Conservation (phyloP, 768 basidiomycete species). For the Mycena epipterygia region DNA sequence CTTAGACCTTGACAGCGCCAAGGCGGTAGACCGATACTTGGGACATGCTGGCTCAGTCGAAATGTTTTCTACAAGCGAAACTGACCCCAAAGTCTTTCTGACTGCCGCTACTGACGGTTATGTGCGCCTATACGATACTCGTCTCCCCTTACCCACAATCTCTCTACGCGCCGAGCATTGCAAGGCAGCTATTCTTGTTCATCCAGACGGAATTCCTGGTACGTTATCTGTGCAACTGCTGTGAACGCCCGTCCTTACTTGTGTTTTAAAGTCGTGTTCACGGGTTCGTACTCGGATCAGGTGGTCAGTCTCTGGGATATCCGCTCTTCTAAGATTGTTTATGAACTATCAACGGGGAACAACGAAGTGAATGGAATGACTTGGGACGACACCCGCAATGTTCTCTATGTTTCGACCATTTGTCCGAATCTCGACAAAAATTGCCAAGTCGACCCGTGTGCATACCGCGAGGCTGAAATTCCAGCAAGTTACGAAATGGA, state of each 20-base stretch:
- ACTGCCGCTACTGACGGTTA: slow-evolving; percentile 54
- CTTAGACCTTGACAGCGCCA: slow-evolving; percentile 52
- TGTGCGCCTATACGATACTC: slow-evolving; percentile 54
- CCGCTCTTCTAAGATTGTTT: slow-evolving; percentile 49
- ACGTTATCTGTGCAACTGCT: not conserved
- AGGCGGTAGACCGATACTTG: slow-evolving; percentile 47
- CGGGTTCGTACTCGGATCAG: slow-evolving; percentile 45
- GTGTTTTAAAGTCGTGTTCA: slow-evolving; percentile 39
- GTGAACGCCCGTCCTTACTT: not conserved
- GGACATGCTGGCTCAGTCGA: slow-evolving; percentile 53
- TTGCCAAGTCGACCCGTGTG: slow-evolving; percentile 32
- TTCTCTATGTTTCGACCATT: slow-evolving; percentile 52
- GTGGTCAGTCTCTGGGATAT: slow-evolving; percentile 60
- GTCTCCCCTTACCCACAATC: slow-evolving; percentile 52
- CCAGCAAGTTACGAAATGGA: slow-evolving; percentile 8
- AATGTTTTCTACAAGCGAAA: slow-evolving; percentile 50
- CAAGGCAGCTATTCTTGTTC: slow-evolving; percentile 44
- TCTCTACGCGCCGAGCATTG: slow-evolving; percentile 44
- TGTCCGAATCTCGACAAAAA: slow-evolving; percentile 45
- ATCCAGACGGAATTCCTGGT: slow-evolving; percentile 57
- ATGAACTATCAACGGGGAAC: slow-evolving; percentile 61
- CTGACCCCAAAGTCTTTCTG: slow-evolving; percentile 53
- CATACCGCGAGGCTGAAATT: slow-evolving; percentile 40
- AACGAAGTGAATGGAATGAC: slow-evolving; percentile 51
- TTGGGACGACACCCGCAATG: slow-evolving; percentile 47